Evolutionary conservation across 345 rosid species (phyloP), one percentile per base, ranked within the genome.

Genomic region (Gossypium australe): DNA sequence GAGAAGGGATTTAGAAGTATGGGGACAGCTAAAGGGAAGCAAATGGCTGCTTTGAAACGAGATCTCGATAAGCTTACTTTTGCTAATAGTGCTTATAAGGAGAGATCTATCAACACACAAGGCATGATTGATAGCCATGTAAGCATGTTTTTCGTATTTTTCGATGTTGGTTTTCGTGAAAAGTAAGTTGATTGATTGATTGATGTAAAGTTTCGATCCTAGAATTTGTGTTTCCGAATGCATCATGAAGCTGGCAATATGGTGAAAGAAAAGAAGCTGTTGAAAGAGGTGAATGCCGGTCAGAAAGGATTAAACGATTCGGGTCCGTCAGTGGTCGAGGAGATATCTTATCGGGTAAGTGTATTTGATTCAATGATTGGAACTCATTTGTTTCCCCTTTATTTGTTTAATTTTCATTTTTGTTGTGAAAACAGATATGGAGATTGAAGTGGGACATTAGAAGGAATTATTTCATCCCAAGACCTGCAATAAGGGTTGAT

Each of bases 81-180:
- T 55, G 63, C 63, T 34, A 71, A 71, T 47, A 29, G 41, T 52
- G 74, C 74, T 18, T 71, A 55, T 6, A 34, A 71, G 62, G 29
- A 55, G 25, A 71, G 47, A 29, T 14, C 49, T 27, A 55, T 71
- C 62, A 55, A 4, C 14, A 27, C 74, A 52, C 49, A 55, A 17
- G 74, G 18, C 17, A 18, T 20, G 62, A 71, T 71, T 18, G 2
- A 55, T 71, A 18, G n/a, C 74, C 74, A 71, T 38, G 74, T 71
- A 72, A 47, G 73, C 14, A 69, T 69, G 6, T 2, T 48, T 48
- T 20, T 20, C 20, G 20, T 20, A 20, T 20, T 20, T 20, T 2
- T 48, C 52, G 52, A 48, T 48, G 52, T 48, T 48, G 14, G 14
- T 48, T 48, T 48, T 48, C 3, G 12, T 48, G 52, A 48, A 48